Evolutionary conservation across 495 filamentous ascomycete genomes (phyloP).

Genomic region (Lasiosphaeria hispida): DNA sequence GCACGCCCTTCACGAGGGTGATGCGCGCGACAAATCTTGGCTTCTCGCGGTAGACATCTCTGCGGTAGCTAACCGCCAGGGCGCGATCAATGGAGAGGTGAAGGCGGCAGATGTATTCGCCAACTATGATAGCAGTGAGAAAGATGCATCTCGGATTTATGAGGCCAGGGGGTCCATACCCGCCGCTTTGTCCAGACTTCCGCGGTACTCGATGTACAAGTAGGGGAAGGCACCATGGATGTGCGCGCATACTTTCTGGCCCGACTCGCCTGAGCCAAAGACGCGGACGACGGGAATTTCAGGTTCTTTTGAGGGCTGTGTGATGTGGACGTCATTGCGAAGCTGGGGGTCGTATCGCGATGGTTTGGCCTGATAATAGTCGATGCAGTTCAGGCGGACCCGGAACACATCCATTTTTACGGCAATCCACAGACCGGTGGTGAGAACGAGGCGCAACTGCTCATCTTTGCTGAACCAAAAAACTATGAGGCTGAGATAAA

Average conservation of each 20-base stretch:
- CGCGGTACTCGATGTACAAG: constrained; percentile 83
- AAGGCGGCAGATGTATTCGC: constrained; percentile 67
- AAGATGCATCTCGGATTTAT: neutral
- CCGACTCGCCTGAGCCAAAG: constrained; percentile 91
- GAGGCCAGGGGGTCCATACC: constrained; percentile 46
- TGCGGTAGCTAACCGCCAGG: constrained; percentile 73
- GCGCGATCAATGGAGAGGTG: constrained; percentile 84
- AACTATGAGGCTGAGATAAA: neutral
- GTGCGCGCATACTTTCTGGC: constrained; percentile 95
- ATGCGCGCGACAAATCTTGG: constrained; percentile 81
- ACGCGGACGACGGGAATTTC: constrained; percentile 84
- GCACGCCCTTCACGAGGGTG: constrained; percentile 85
- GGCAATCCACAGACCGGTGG: neutral
- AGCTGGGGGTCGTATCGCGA: constrained; percentile 80
- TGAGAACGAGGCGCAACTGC: neutral
- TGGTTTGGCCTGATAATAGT: constrained; percentile 79
- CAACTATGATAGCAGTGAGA: constrained; percentile 14
- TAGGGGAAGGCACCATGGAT: constrained; percentile 96
- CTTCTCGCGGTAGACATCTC: constrained; percentile 66
- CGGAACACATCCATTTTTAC: constrained; percentile 64
- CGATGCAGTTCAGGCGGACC: constrained; percentile 90
- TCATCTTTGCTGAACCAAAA: neutral
- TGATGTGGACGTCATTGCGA: constrained; percentile 52
- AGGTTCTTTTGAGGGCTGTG: constrained; percentile 55
- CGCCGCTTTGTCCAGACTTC: constrained; percentile 60